Percentiles rank a stretch among this genome's conserved stretches.
Conservation (phyloP, 768 basidiomycete genomes). For the Termitomyces eurrhizus region DNA sequence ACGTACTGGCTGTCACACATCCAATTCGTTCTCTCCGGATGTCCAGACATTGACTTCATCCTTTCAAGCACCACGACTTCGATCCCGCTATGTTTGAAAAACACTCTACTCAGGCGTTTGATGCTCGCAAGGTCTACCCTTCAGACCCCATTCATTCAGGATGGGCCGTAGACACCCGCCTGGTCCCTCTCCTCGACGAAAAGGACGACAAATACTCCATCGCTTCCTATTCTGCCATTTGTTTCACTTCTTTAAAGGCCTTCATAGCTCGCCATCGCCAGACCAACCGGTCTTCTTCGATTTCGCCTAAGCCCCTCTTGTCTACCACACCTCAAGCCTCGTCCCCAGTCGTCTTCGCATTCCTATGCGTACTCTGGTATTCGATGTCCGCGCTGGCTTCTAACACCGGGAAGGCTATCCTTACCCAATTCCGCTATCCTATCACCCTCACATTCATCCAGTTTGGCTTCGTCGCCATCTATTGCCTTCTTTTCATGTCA, state of each 20-base stretch:
- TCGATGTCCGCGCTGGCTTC: conserved; percentile 88
- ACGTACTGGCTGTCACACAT: conserved; percentile 4
- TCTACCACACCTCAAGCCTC: conserved; percentile 26
- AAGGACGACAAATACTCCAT: conserved; percentile 29
- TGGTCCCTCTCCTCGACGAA: conserved; percentile 27
- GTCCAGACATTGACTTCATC: conserved; percentile 11
- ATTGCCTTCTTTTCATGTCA: conserved; percentile 82
- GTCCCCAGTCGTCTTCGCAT: conserved; percentile 54
- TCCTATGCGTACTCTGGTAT: conserved; percentile 92
- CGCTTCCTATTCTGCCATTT: conserved; percentile 19
- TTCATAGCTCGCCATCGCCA: conserved; percentile 22
- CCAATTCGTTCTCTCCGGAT: conserved; percentile 6
- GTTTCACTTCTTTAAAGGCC: conserved; percentile 24
- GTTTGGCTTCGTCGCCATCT: conserved; percentile 89
- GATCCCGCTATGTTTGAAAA: conserved; percentile 20
- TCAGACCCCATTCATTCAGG: conserved; percentile 19
- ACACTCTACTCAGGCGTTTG: conserved; percentile 23
- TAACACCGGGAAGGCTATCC: conserved; percentile 94
- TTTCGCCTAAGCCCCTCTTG: conserved; percentile 25
- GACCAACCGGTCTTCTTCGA: conserved; percentile 22
- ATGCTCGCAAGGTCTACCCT: conserved; percentile 17
- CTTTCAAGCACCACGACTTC: not conserved
- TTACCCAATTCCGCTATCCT: conserved; percentile 90
- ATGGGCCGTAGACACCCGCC: conserved; percentile 28
- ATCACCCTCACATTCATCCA: conserved; percentile 97